Base-by-base conservation (phyloP, 345 rosid species). In the Eucalyptus cladocalyx region DNA sequence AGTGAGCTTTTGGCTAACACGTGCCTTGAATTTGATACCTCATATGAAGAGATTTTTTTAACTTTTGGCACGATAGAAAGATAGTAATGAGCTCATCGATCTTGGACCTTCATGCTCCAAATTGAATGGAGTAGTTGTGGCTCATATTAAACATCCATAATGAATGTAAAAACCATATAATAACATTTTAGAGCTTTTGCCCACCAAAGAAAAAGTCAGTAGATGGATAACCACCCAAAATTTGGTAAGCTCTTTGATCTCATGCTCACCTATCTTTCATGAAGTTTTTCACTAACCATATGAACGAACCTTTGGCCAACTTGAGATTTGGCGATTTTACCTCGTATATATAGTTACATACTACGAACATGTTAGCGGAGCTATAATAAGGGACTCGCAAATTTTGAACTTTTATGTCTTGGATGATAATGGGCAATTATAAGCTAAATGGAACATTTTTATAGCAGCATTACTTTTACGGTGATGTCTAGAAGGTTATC, bases 321-420 rank as follows among this genome's bases (percentile, higher is more conserved):
- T 69, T n/a, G 80, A 69, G 43, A 40, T 2, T 69, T 69, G 37
- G 43, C 7, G 4, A 17, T 18, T 40, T 69, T 69, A 18, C 26
- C 80, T 34, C 3, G 1, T 34, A 69, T 18, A 5, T 21, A 69
- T 67, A 34, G 13, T 34, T 9, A 34, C 43, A 9, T 34, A 18
- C 4, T 69, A 69, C 0, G 6, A 0, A 69, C 26, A 69, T 32
- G 42, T 65, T 65, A 15, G 37, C 3, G 1, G 18, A n/a, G 40
- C 37, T 8, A 65, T 18, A 32, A 19, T 69, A 34, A 69, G 23
- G 21, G 43, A 34, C 80, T 18, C 2, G 24, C 80, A 37, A 17
- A 69, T 34, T 18, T 69, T 67, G 80, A 69, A 34, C 42, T 62
- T 62, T 28, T 15, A 69, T 10, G 7, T 17, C 80, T 69, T 10